Conservation (phyloP, 2,329 filamentous ascomycete species). For the Diplodia sapinea region DNA sequence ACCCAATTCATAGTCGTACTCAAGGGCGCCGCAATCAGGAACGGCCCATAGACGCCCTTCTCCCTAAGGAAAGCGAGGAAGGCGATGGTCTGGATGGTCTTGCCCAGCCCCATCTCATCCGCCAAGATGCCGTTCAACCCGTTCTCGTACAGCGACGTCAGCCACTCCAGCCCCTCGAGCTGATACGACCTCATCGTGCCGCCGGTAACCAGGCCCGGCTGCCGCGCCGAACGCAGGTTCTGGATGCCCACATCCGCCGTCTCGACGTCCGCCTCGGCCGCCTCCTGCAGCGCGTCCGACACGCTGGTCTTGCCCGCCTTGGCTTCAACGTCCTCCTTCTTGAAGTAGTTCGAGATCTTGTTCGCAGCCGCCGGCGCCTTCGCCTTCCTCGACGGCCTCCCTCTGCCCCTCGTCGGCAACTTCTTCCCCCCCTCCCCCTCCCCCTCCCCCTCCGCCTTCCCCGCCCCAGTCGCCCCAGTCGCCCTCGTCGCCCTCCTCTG, state of each 20-base stretch:
- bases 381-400: slow-evolving; percentile 34
- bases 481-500: slow-evolving; percentile 55
- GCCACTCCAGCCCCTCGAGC: slow-evolving; percentile 91
- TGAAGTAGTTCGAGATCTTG: slow-evolving; percentile 66
- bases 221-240: slow-evolving; percentile 78
- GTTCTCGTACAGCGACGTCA: slow-evolving; percentile 82
- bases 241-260: slow-evolving; percentile 67
- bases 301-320: slow-evolving; percentile 60
- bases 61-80: slow-evolving; percentile 87
- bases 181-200: slow-evolving; percentile 95
- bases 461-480: too few relatives aligned
- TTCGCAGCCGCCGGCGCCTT: slow-evolving; percentile 32
- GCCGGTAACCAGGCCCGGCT: slow-evolving; percentile 82
- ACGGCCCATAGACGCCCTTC: slow-evolving; percentile 85
- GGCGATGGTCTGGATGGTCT: slow-evolving; percentile 90
- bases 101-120: slow-evolving; percentile 93
- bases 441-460: too few relatives aligned
- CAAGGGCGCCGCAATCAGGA: slow-evolving; percentile 86
- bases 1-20: slow-evolving; percentile 97
- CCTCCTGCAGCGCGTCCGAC: slow-evolving; percentile 63
- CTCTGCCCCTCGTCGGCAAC: slow-evolving; percentile 35
- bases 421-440: neutral
- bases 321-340: slow-evolving; percentile 62
- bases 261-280: slow-evolving; percentile 63
- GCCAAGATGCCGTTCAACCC: slow-evolving; percentile 90